phyloP scores from a whole-genome alignment of 768 basidiomycete species.

The Russula compacta region DNA sequence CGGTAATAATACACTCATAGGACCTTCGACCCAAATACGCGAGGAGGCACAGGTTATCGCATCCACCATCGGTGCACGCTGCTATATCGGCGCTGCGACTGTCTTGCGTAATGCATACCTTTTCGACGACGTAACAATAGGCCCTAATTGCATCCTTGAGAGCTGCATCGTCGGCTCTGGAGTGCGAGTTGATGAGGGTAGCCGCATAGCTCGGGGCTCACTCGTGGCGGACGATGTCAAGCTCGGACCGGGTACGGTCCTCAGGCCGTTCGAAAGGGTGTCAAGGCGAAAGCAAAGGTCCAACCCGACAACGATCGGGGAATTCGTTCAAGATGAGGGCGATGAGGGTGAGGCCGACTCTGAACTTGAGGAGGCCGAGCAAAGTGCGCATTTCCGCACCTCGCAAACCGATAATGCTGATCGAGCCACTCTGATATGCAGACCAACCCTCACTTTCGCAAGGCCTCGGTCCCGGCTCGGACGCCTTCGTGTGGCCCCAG shows the following conservation, averaged over 20 bases:
- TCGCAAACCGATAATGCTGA: neutral
- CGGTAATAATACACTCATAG: constrained; percentile 76
- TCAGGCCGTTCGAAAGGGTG: constrained; percentile 66
- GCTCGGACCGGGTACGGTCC: constrained; percentile 60
- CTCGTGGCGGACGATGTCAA: constrained; percentile 76
- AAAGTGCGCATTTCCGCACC: constrained; percentile 31
- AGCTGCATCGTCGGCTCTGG: constrained; percentile 74
- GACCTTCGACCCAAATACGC: constrained; percentile 58
- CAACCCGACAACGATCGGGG: constrained; percentile 19
- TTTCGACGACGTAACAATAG: constrained; percentile 69
- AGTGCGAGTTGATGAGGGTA: constrained; percentile 61
- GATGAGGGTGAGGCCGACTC: constrained; percentile 30
- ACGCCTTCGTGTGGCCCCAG: constrained; percentile 79
- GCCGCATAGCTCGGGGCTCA: constrained; percentile 62
- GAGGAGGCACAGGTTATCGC: constrained; percentile 57
- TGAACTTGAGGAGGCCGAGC: constrained; percentile 60
- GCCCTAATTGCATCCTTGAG: constrained; percentile 60
- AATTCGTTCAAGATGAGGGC: constrained; percentile 29
- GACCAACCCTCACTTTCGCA: constrained; percentile 41
- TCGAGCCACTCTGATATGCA: constrained; percentile 20
- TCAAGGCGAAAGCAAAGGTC: constrained; percentile 38
- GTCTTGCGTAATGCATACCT: constrained; percentile 71
- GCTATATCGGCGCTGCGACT: constrained; percentile 61
- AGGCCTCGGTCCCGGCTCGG: constrained; percentile 57
- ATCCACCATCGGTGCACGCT: constrained; percentile 74